Base-by-base conservation (phyloP, 257 asterid species). In the Gentiana macrophylla region DNA sequence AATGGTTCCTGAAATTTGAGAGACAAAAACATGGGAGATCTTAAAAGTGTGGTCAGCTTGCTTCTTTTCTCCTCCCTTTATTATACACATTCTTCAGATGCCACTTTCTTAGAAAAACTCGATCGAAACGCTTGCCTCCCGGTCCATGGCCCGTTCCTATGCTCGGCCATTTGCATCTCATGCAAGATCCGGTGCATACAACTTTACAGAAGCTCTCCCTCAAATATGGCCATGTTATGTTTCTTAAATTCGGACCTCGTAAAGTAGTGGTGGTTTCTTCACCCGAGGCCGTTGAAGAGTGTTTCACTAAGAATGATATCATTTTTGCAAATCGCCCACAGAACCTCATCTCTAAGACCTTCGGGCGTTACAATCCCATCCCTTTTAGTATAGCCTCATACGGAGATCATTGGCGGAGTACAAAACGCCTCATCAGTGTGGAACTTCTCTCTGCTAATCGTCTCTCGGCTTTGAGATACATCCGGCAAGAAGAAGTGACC, bases 351-450 rank as follows among this genome's bases (percentile, higher is more conserved):
- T 55, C 51, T 15, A 63, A 55, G 50, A 5, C 35, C 38, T 24
- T 63, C 32, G 32, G 49, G 2, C 24, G 24, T 15, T 10, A 9
- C 3, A 45, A 46, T 15, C 35, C 12, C 47, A 3, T 37, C n/a
- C 15, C 67, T 2, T 35, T 63, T 11, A 56, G 61, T 11, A 12
- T 55, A 2, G 49, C 56, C 3, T 7, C 56, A 11, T 63, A 63
- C 4, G 69, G 71, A 0, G 68, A 60, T 32, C 66, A 63, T 12
- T 68, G 72, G 69, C 60, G 70, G 41, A 65, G 57, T 57, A 57
- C 62, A 1, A 65, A 72, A 13, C 66, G 66, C 13, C 32, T 65
- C 0, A 61, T 61, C 24, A 64, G 65, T 5, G 8, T 64, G 3
- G 72, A 73, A 15, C 49, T 64, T 3, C 66, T 73, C 32, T 54